phyloP scores from a whole-genome alignment of 106 monocot genomes.

The Platanthera guangdongensis region DNA sequence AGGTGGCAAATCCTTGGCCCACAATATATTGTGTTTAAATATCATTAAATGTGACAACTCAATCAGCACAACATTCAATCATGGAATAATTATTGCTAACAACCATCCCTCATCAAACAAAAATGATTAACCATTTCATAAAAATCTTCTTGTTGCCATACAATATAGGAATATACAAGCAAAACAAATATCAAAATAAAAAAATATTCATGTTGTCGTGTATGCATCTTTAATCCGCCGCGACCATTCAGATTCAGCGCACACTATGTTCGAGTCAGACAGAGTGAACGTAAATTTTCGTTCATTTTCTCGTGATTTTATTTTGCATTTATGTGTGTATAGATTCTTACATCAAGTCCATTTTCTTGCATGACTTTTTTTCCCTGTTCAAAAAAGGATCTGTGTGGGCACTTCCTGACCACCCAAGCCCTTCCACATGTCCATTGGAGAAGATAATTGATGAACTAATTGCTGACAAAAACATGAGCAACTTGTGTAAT shows the following conservation, averaged over 20 bases:
- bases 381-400: not conserved
- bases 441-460: no score
- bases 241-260: no score
- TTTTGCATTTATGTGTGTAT: no score
- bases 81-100: not conserved
- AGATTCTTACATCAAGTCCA: no score
- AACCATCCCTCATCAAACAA: not conserved
- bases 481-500: no score
- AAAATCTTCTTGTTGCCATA: constrained; percentile 1
- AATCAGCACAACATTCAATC: not conserved
- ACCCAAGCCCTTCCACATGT: not conserved
- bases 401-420: not conserved
- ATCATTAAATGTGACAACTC: constrained; percentile 1
- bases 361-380: not conserved
- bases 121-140: not conserved
- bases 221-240: no score
- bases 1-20: not conserved
- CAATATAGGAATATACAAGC: not conserved
- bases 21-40: not conserved
- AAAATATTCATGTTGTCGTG: no score
- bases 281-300: no score
- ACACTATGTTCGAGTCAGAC: no score
- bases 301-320: no score
- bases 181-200: no score
- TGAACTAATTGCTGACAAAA: no score